These are phyloP conservation scores for Metschnikowia proteae DNA, from an alignment of 805 yeast species.

Conservation along the genomic window DNA sequence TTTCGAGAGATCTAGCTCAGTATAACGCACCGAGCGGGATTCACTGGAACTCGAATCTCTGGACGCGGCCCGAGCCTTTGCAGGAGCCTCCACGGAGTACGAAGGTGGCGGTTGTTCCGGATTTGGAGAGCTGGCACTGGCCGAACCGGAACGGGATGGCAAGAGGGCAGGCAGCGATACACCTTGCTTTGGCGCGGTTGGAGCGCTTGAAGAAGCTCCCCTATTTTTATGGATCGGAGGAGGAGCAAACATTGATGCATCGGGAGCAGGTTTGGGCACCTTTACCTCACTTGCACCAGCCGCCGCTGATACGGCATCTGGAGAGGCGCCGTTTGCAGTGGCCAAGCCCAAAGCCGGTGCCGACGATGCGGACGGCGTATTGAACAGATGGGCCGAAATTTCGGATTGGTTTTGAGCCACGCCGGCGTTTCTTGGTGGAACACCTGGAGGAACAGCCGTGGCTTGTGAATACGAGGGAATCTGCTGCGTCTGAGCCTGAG, in stretches of 20 bases:
- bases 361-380: too few relatives aligned
- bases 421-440: background rate
- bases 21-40: conserved; percentile 13
- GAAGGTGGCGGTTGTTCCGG: conserved; percentile 4
- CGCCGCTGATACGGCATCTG: background rate
- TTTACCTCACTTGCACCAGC: background rate
- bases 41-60: background rate
- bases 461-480: conserved; percentile 1
- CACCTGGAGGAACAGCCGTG: background rate
- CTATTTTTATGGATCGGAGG: conserved; percentile 36
- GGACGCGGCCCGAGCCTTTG: background rate
- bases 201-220: background rate
- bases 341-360: too few relatives aligned
- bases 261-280: conserved; percentile 25
- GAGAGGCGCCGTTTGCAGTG: background rate
- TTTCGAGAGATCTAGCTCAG: conserved; percentile 34
- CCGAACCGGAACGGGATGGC: conserved; percentile 6
- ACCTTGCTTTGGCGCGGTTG: background rate
- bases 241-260: conserved; percentile 37
- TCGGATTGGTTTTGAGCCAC: background rate
- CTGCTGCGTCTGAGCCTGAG: background rate
- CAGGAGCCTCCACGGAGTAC: background rate
- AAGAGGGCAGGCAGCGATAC: conserved; percentile 2
- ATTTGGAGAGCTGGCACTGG: background rate
- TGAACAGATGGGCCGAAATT: too few relatives aligned